These are phyloP conservation scores for Diversispora epigaea DNA, from an alignment of 192 early-diverging fungal genomes.

Conservation along the genomic window DNA sequence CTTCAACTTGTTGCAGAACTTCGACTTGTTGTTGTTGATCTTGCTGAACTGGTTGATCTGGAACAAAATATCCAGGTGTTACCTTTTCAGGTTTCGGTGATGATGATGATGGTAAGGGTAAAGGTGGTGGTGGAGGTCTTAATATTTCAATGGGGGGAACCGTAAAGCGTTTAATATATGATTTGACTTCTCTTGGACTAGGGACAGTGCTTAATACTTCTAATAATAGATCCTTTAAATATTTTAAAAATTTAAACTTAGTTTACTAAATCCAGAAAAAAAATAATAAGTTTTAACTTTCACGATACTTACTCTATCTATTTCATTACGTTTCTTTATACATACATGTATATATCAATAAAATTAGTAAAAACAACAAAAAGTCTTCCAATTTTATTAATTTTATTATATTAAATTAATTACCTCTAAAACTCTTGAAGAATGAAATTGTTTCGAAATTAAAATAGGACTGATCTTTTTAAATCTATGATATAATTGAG, in stretches of 20 bases:
- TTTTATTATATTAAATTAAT: too few relatives aligned
- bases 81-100: not conserved
- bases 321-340: too few relatives aligned
- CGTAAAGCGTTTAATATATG: constrained; percentile 58
- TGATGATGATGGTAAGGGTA: not conserved
- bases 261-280: not conserved
- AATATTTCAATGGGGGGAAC: not conserved
- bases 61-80: not conserved
- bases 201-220: constrained; percentile 62
- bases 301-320: too few relatives aligned
- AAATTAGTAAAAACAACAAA: too few relatives aligned
- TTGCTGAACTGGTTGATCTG: not conserved
- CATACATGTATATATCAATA: too few relatives aligned
- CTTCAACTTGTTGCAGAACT: not conserved
- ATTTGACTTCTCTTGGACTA: constrained; percentile 61
- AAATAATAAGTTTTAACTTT: not conserved
- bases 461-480: too few relatives aligned
- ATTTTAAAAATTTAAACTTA: not conserved
- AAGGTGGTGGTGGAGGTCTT: not conserved
- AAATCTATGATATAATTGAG: too few relatives aligned
- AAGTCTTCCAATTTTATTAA: too few relatives aligned
- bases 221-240: constrained; percentile 56
- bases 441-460: too few relatives aligned
- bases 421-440: too few relatives aligned
- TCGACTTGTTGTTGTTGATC: not conserved